phyloP scores from a whole-genome alignment of 2,329 filamentous ascomycete species.

The Microascus cirrosus region DNA sequence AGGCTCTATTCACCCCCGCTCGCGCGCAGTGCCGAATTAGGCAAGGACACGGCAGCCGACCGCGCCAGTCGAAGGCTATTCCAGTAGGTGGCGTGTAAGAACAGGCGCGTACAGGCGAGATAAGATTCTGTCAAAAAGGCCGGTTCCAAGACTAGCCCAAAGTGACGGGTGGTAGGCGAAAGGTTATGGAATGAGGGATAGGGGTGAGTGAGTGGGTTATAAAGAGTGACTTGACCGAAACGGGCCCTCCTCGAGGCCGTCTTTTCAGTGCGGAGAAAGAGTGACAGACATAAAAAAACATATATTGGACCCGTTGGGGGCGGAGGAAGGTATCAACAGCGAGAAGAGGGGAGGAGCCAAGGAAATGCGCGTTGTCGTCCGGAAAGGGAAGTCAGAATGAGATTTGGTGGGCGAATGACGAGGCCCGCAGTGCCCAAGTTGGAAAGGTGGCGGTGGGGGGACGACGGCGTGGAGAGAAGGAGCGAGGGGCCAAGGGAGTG shows the following conservation, averaged over 20 bases:
- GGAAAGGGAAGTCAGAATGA: not conserved
- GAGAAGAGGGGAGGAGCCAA: conserved; percentile 3
- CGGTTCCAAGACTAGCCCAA: conserved; percentile 1
- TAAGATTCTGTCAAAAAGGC: not conserved
- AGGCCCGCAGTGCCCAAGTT: not conserved
- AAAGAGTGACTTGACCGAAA: not conserved
- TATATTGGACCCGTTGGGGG: not conserved
- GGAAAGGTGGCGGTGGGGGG: conserved; percentile 2
- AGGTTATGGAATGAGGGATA: not conserved
- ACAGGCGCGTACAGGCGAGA: not conserved
- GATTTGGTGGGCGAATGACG: conserved; percentile 2
- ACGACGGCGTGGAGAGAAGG: not conserved
- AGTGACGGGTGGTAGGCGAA: not conserved
- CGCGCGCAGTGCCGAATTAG: not conserved
- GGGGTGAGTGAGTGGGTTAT: not conserved
- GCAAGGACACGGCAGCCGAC: not conserved
- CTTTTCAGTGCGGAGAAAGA: not conserved
- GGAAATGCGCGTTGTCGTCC: conserved; percentile 2
- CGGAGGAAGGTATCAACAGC: not conserved
- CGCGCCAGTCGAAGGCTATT: not conserved
- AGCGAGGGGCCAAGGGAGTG: not conserved
- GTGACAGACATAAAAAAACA: not conserved
- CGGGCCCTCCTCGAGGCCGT: not conserved
- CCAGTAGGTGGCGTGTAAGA: not conserved
- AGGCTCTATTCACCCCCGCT: not conserved